Evolutionary conservation across 441 rosid species (phyloP).

Genomic region (Biscutella laevigata): DNA sequence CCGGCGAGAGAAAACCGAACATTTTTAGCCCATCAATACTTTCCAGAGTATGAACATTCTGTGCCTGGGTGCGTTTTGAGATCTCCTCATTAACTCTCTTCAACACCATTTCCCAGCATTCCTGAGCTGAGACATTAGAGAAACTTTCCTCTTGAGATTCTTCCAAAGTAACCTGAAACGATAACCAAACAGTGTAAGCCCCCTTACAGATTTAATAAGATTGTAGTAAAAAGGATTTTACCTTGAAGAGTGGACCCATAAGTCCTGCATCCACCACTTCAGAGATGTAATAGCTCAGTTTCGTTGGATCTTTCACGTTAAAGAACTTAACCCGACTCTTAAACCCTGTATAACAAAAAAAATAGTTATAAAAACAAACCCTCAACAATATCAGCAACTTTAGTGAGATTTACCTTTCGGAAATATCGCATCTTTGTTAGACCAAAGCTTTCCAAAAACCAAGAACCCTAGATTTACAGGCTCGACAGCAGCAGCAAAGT

Average conservation of each 20-base stretch:
- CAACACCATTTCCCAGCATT: constrained; percentile 82
- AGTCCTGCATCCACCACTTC: constrained; percentile 68
- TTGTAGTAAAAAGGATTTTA: constrained; percentile 2
- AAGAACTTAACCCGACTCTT: constrained; percentile 59
- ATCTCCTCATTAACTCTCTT: constrained; percentile 24
- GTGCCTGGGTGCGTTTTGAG: not conserved
- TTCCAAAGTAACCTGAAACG: constrained; percentile 59
- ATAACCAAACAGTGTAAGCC: not conserved
- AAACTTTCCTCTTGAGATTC: constrained; percentile 41
- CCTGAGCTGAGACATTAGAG: constrained; percentile 41
- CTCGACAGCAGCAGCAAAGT: constrained; percentile 30
- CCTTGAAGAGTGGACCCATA: constrained; percentile 81
- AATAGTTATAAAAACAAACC: not conserved
- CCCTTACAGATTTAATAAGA: not conserved
- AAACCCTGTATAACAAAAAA: constrained; percentile 37
- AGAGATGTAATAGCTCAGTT: constrained; percentile 47
- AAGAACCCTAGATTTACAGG: constrained; percentile 46
- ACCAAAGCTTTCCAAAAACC: constrained; percentile 48
- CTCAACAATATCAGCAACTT: not conserved
- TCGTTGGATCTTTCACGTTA: constrained; percentile 51
- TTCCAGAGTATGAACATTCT: constrained; percentile 12
- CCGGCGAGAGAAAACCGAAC: constrained; percentile 68
- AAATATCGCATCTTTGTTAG: constrained; percentile 49
- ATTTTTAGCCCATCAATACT: constrained; percentile 52
- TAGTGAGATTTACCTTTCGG: constrained; percentile 47